A percentile compares a stretch with the other conserved stretches of the same genome.
Evolutionary conservation across 208 protist species (phyloP).

Genomic region (Trypanosoma platydactyli): DNA sequence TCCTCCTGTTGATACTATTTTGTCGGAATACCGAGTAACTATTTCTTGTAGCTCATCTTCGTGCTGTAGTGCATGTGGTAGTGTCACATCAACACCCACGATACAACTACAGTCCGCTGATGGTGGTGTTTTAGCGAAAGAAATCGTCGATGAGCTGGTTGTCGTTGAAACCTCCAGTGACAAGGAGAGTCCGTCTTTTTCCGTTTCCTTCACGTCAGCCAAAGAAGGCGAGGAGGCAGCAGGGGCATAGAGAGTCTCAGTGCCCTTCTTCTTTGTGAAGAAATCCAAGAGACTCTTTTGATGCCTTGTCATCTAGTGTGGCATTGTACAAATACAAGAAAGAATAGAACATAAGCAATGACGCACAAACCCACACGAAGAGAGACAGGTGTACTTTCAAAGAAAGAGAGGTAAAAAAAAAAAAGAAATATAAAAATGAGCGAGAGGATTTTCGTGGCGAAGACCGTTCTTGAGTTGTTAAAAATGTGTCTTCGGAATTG

Average conservation of each 20-base stretch:
- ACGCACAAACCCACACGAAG: not conserved
- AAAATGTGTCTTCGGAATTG: not conserved
- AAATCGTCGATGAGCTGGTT: constrained; percentile 2
- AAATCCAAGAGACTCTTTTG: constrained; percentile 25
- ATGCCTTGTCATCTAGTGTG: constrained; percentile 1
- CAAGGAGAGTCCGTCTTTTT: constrained; percentile 16
- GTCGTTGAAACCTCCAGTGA: not conserved
- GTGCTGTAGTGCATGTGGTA: not conserved
- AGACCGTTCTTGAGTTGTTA: not conserved
- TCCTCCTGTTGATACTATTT: not conserved
- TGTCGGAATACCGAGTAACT: not conserved
- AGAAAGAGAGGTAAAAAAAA: constrained; percentile 22
- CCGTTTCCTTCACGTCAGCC: constrained; percentile 28
- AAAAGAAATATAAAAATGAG: constrained; percentile 20
- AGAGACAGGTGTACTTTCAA: not conserved
- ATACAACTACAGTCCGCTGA: not conserved
- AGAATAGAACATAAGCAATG: not conserved
- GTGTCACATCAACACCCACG: too few species aligned
- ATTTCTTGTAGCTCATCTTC: not conserved
- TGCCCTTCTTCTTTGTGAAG: not conserved
- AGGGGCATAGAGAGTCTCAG: not conserved
- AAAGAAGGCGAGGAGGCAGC: constrained; percentile 22
- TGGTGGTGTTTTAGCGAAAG: not conserved
- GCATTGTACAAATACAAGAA: constrained; percentile 1
- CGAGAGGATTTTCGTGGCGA: not conserved